These are phyloP conservation scores for Cutaneotrichosporon curvatum DNA, from an alignment of 1,284 basidiomycete genomes.

Conservation along the genomic window DNA sequence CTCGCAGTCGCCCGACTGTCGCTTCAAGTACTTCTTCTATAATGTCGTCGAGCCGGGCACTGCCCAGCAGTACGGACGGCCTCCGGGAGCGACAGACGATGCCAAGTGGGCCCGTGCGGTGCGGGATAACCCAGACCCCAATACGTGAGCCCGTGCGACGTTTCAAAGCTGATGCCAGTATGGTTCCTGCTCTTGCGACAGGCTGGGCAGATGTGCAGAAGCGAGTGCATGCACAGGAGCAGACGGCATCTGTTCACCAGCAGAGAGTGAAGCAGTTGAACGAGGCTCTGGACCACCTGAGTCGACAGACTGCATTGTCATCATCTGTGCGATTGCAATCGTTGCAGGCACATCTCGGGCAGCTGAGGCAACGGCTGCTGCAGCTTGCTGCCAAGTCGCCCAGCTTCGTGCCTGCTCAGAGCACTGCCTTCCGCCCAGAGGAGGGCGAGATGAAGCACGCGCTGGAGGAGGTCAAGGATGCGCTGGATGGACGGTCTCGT, in stretches of 20 bases:
- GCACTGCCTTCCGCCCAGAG: slow-evolving; percentile 69
- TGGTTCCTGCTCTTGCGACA: slow-evolving; percentile 72
- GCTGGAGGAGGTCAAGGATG: slow-evolving; percentile 69
- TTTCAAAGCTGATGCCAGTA: slow-evolving; percentile 51
- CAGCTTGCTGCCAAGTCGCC: slow-evolving; percentile 68
- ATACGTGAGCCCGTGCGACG: neutral
- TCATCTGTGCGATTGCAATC: slow-evolving; percentile 64
- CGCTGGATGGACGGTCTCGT: slow-evolving; percentile 53
- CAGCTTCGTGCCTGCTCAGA: slow-evolving; percentile 67
- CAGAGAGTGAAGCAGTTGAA: slow-evolving; percentile 66
- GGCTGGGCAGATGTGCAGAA: slow-evolving; percentile 76
- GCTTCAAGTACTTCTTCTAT: slow-evolving; percentile 83
- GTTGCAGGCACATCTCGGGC: slow-evolving; percentile 60
- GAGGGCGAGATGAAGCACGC: slow-evolving; percentile 64
- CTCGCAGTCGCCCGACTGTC: slow-evolving; percentile 60
- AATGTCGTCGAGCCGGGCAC: slow-evolving; percentile 72
- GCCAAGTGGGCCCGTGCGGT: slow-evolving; percentile 71
- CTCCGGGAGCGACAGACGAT: slow-evolving; percentile 65
- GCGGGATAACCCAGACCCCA: slow-evolving; percentile 72
- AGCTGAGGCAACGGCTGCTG: slow-evolving; percentile 67
- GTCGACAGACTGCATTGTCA: slow-evolving; percentile 60
- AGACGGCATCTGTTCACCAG: slow-evolving; percentile 62
- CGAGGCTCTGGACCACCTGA: slow-evolving; percentile 57
- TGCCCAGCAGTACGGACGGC: slow-evolving; percentile 64
- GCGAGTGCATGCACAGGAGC: slow-evolving; percentile 69